Base-by-base conservation (phyloP, 2,329 filamentous ascomycete species). In the Colletotrichum godetiae region DNA sequence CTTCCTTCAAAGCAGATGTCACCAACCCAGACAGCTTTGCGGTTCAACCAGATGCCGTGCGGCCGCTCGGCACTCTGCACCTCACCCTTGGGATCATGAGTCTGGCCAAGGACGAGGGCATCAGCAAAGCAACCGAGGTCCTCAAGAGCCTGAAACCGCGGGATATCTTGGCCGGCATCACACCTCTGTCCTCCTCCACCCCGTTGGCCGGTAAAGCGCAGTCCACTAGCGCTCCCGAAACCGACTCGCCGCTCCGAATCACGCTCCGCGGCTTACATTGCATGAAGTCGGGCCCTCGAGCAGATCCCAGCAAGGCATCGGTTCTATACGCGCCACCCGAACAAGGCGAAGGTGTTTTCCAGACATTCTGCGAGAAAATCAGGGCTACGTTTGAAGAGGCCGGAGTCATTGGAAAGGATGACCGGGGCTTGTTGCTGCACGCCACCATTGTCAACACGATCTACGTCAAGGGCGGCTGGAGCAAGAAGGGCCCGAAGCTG, bases 401-500 rank as follows among this genome's bases (percentile, higher is more conserved):
- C 0, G 90, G 86, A 1, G 81, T 93, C 11, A 83, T 95, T 78
- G 79, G 86, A 0, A 83, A 85, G 1, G 92, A 94, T 31, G 82
- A 84, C 13, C 85, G 94, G 67, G 88, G 90, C 7, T 81, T 98
- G 74, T 88, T 94, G 24, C 83, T 98, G 64, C 96, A 98, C 80
- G 95, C 94, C 22, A 98, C 96, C 0, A 84, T 98, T 4, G 83
- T 97, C 63, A 98, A 98, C 81, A 97, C 95, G 0, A 90, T 95
- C 15, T 97, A 98, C 80, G 91, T 91, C 56, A 89, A 87, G 78
- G 81, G 81, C 63, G 75, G 68, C 75, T 78, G 71, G 59, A 79
- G 61, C 65, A 65, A 75, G 78, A 78, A 78, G 49, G 79, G 78
- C 13, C 82, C 85, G 72, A 84, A 78, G 76, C 68, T 88, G 76